phyloP scores from a whole-genome alignment of 352 stramenopile genomes.

The Phytopythium montanum region DNA sequence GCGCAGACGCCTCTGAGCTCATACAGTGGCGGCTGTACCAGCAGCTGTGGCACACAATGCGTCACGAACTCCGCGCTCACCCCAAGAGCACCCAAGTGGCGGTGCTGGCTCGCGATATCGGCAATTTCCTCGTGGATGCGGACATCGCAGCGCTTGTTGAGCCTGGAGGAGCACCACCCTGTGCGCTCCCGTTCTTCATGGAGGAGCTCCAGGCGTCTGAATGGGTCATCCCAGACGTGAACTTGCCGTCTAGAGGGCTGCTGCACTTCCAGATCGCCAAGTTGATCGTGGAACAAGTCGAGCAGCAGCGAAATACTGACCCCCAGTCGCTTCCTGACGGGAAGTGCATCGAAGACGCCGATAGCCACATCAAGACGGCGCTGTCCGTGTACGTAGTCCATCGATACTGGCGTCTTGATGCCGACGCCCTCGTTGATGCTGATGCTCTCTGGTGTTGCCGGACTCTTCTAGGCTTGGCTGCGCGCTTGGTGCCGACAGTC shows the following conservation, averaged over 20 bases:
- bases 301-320: background rate
- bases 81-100: slow-evolving; percentile 28
- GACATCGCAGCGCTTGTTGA: background rate
- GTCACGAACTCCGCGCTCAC: slow-evolving; percentile 19
- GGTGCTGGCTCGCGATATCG: slow-evolving; percentile 26
- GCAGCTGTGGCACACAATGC: slow-evolving; percentile 19
- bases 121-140: slow-evolving; percentile 32
- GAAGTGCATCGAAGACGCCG: background rate
- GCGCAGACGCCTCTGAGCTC: slow-evolving; percentile 2
- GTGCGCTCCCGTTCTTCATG: slow-evolving; percentile 19
- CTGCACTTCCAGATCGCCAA: slow-evolving; percentile 48
- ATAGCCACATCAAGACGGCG: slow-evolving; percentile 1
- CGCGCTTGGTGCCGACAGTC: background rate
- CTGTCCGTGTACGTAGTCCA: background rate
- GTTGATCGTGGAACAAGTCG: slow-evolving; percentile 16
- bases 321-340: background rate
- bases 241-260: slow-evolving; percentile 37
- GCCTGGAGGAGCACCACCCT: slow-evolving; percentile 4
- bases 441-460: background rate
- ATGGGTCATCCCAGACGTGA: slow-evolving; percentile 34
- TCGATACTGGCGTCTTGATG: too few relatives aligned
- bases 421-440: background rate
- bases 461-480: background rate
- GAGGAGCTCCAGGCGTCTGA: slow-evolving; percentile 30
- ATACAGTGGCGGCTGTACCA: slow-evolving; percentile 26